Base-by-base conservation (phyloP, 2,329 filamentous ascomycete genomes). In the Cercospora sp. region DNA sequence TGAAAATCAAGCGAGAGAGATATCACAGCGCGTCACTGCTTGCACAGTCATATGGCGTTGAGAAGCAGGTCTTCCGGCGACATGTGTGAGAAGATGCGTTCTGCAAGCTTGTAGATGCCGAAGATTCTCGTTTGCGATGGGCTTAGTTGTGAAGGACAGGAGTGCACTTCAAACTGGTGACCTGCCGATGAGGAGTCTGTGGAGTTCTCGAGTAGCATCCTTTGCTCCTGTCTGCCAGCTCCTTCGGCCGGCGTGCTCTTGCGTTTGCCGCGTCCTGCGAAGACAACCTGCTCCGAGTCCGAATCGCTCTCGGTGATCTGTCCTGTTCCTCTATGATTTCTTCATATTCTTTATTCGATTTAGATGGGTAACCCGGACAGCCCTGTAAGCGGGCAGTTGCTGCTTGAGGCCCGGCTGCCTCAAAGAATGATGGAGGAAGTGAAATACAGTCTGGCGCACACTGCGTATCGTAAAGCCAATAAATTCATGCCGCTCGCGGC, bases 51-150 rank as follows among this genome's bases (percentile, higher is more conserved):
- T n/a, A 13, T 53, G 26, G 55, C 64, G 13, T 33, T 45, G 65
- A 61, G 7, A 12, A 69, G 57, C n/a, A 69, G 23, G 16, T 72
- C 64, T n/a, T 69, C 33, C 26, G 67, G 48, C 59, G 68, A 53
- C 53, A 70, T 65, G 33, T 28, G 10, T 26, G 12, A 18, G 63
- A 71, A 63, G 58, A 69, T 65, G 7, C 53, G 45, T 9, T 33
- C 48, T 20, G 60, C 45, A 7, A 63, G 60, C 18, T 48, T 20
- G 30, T n/a, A 23, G 16, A 31, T 26, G n/a, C 42, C 28, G 42
- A 63, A 53, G 23, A 31, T 20, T 16, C 16, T 33, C 7, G 9
- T 20, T 23, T 20, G 2, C 2, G 42, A 2, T 23, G 60, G 18
- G 7, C 7, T 7, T 3, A 20, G 33, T 18, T n/a, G 31, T 60